Evolutionary conservation across 768 basidiomycete genomes (phyloP).

Genomic region (Phaeotremella fagi): DNA sequence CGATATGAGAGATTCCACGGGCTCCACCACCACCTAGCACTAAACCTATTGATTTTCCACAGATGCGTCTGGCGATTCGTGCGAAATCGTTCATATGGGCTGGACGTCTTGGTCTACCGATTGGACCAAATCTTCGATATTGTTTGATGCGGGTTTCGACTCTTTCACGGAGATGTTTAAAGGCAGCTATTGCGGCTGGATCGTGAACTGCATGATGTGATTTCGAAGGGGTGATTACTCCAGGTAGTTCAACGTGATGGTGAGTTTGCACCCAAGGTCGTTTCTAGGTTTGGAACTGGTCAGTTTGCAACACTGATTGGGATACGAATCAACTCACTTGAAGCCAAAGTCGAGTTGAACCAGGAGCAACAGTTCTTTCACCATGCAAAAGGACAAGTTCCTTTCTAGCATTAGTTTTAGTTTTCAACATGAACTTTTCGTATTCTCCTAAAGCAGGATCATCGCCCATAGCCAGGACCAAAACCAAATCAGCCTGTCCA

Average conservation of each 20-base stretch:
- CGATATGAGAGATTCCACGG: conserved; percentile 75
- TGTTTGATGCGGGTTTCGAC: conserved; percentile 85
- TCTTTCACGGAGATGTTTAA: conserved; percentile 87
- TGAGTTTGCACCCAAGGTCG: conserved; percentile 96
- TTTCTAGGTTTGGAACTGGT: conserved; percentile 55
- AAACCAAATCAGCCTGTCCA: conserved; percentile 53
- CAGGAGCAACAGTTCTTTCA: conserved; percentile 78
- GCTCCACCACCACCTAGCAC: conserved; percentile 98
- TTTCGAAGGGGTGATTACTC: conserved; percentile 53
- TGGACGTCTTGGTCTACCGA: conserved; percentile 65
- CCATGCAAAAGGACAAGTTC: conserved; percentile 91
- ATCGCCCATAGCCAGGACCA: conserved; percentile 70
- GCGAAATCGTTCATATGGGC: conserved; percentile 87
- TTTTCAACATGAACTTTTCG: conserved; percentile 78
- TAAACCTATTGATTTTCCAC: conserved; percentile 86
- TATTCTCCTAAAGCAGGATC: conserved; percentile 83
- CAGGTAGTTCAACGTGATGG: conserved; percentile 73
- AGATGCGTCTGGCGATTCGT: conserved; percentile 79
- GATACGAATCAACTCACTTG: conserved; percentile 56
- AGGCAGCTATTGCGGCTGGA: conserved; percentile 77
- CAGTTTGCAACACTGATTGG: not conserved
- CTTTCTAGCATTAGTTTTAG: conserved; percentile 98
- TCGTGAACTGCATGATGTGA: conserved; percentile 59
- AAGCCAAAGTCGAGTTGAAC: conserved; percentile 92
- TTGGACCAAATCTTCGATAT: conserved; percentile 66